Base-by-base conservation (phyloP, 305 asterid species). In the Salvia sclarea region DNA sequence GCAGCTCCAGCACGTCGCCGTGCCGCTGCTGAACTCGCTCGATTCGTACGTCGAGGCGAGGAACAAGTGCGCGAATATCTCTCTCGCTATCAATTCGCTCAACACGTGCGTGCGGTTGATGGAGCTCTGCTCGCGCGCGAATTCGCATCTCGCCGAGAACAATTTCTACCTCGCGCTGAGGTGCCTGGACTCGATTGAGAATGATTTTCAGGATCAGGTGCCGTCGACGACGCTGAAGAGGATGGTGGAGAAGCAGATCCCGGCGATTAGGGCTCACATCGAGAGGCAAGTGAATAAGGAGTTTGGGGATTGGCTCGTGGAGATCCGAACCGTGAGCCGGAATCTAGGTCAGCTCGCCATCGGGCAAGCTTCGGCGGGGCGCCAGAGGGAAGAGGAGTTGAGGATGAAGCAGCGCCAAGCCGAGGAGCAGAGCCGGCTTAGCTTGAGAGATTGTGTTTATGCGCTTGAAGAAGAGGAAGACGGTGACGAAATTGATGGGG, bases 231-330 rank as follows among this genome's bases (percentile, higher is more conserved):
- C 96, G 17, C 74, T 91, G 71, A 79, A 78, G 31, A 66, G 82
- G 47, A 89, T 94, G 96, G 66, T 91, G 81, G 97, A 91, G 86
- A 94, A 91, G 86, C 90, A 86, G 95, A 94, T 94, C 84, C 97
- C 97, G 53, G 76, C 80, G 66, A 87, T 94, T 68, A 83, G 95
- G 64, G 82, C 84, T 8, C 83, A 83, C 79, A 87, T 88, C 22
- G 96, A 91, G 85, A 73, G 89, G 78, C 84, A 74, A 63, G 88
- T 93, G 35, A 85, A 83, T 76, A 87, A 85, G 62, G 98, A 93
- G 80, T 87, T 93, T 28, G 96, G 96, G 1, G 97, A 93, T 79
- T 93, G 97, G 98, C 84, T 93, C 2, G 97, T 93, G 16, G 96
- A 90, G 75, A 91, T 93, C 84, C 95, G 98, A 1, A 70, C 70